Evolutionary conservation across 73 alveolate species (phyloP).

Genomic region (Blepharisma japonicum): DNA sequence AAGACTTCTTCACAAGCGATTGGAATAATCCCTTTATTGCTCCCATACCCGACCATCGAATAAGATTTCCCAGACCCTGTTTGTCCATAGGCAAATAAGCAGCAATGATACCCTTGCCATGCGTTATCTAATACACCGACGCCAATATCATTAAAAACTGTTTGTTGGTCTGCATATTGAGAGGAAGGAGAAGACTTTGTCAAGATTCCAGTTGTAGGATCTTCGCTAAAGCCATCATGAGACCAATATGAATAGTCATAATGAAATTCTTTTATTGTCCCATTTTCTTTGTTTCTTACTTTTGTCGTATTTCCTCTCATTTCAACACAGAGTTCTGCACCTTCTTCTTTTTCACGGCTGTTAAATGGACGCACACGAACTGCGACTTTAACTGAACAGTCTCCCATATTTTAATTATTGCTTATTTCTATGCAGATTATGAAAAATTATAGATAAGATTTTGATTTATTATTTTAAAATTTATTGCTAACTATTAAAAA

Average conservation of each 20-base stretch:
- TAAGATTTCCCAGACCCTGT: constrained; percentile 90
- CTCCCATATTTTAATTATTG: constrained; percentile 19
- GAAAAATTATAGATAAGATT: no score
- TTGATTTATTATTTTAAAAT: no score
- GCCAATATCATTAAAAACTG: constrained; percentile 89
- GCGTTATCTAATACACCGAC: constrained; percentile 75
- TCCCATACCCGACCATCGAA: constrained; percentile 98
- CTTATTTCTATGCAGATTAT: no score
- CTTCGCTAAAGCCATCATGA: constrained; percentile 62
- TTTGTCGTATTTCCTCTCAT: constrained; percentile 74
- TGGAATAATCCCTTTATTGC: constrained; percentile 98
- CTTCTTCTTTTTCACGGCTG: constrained; percentile 78
- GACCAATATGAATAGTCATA: constrained; percentile 82
- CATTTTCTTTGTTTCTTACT: constrained; percentile 20
- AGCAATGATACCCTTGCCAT: constrained; percentile 99
- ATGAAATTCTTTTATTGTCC: constrained; percentile 50
- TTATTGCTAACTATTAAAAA: no score
- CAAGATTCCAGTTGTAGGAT: constrained; percentile 41
- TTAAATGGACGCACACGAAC: constrained; percentile 98
- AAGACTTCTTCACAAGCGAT: constrained; percentile 97
- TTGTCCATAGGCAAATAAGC: constrained; percentile 98
- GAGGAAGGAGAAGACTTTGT: constrained; percentile 37
- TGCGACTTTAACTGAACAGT: constrained; percentile 73
- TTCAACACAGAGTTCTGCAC: constrained; percentile 67
- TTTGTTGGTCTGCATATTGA: constrained; percentile 89